Base-by-base conservation (phyloP, 2,329 filamentous ascomycete species). In the Podosphaera aphanis region DNA sequence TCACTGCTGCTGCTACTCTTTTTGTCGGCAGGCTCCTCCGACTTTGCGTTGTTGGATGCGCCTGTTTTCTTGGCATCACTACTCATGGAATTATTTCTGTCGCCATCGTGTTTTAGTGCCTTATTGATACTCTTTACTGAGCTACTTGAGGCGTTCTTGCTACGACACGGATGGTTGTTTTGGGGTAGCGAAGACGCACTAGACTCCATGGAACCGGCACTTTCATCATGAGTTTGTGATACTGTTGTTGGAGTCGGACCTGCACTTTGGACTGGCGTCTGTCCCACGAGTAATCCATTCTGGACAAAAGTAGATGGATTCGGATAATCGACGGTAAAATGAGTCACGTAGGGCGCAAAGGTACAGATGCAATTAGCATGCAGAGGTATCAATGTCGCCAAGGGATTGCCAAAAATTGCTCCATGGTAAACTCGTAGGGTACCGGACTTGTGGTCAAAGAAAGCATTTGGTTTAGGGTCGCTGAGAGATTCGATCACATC, bases 401-500 rank as follows among this genome's bases (percentile, higher is more conserved):
- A 59, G 20, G 66, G 64, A 50, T 70, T 70, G 3, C 71, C 70
- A 53, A 72, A 76, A 0, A 62, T 60, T 2, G 67, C 65, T 0
- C 71, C 72, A 50, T 76, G 68, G 50, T 76, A 76, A 21, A 75
- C 66, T 13, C 71, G 67, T 43, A 73, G 62, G 18, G 71, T 57
- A 27, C 70, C 67, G 49, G 66, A 63, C 40, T 63, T 61, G n/a
- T 61, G 55, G 52, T 77, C 71, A 52, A 68, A 69, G 53, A 71
- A 77, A 37, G 73, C 70, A 52, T 77, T 77, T 11, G 72, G 73
- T 1, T 63, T 62, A 7, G 72, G 72, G 49, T 75, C 71, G 38
- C 65, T 60, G 2, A 62, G 60, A 1, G 58, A 60, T 51, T 74
- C 71, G 18, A 75, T 59, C 2, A 71, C 63, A 49, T 73, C 68